phyloP scores from a whole-genome alignment of 805 yeast genomes.

The Ogataea ramenticola region DNA sequence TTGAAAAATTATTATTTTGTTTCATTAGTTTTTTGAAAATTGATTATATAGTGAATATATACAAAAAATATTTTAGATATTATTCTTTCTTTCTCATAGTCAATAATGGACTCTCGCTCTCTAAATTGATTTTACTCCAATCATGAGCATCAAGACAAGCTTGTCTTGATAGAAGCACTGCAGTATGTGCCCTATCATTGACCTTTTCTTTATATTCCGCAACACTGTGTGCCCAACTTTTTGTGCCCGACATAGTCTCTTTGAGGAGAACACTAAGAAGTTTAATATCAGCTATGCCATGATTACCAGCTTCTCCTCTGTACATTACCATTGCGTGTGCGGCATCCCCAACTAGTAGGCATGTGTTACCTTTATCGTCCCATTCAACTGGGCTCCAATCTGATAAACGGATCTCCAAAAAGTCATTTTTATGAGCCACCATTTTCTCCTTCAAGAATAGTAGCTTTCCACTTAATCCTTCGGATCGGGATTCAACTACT shows the following conservation, averaged over 20 bases:
- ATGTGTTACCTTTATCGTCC: slow-evolving; percentile 14
- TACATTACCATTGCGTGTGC: slow-evolving; percentile 27
- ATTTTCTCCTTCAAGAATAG: slow-evolving; percentile 6
- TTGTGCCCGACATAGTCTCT: neutral
- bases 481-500: slow-evolving; percentile 5
- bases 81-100: slow-evolving; percentile 6
- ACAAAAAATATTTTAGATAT: too few species aligned
- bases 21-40: too few species aligned
- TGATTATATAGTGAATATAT: too few species aligned
- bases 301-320: slow-evolving; percentile 15
- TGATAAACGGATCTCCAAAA: slow-evolving; percentile 8
- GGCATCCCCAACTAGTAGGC: slow-evolving; percentile 28
- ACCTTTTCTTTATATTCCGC: slow-evolving; percentile 5
- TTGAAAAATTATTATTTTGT: too few species aligned
- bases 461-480: slow-evolving; percentile 5
- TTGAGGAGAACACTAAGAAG: slow-evolving; percentile 6
- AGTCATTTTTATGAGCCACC: slow-evolving; percentile 1
- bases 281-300: slow-evolving; percentile 14
- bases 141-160: slow-evolving; percentile 24
- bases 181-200: slow-evolving; percentile 9
- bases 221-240: slow-evolving; percentile 5
- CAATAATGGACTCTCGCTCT: slow-evolving; percentile 13
- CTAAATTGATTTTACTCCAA: slow-evolving; percentile 11
- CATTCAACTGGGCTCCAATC: slow-evolving; percentile 13
- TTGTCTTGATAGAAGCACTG: slow-evolving; percentile 19